Evolutionary conservation across 1,284 basidiomycete species (phyloP), one percentile per base, ranked within the genome.

Genomic region (Moesziomyces sp.): DNA sequence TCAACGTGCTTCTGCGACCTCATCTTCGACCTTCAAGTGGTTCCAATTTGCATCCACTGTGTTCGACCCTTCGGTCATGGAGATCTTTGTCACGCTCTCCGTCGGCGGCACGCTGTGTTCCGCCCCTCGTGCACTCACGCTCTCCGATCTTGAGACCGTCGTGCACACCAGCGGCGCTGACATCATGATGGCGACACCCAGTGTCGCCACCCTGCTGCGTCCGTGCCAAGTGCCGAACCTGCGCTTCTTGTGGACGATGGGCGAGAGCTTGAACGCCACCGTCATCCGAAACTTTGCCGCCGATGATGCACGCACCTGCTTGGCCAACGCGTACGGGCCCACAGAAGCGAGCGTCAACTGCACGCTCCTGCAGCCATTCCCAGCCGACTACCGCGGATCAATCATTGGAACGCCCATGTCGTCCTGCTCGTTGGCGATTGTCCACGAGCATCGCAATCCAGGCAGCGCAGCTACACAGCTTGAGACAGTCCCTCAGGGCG

Each of bases 131-230:
- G 24, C n/a, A 19, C 46, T 67, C 9, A 61, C 64, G n/a, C 54
- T 67, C 6, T 51, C 47, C 1, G 64, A 67, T 47, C 21, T 67
- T 30, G 52, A 60, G 18, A 40, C n/a, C 13, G 58, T 53, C 28
- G 64, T 67, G 48, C 44, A 26, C 6, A 23, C n/a, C 11, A 56
- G 51, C 24, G 46, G 30, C 4, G 64, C 64, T n/a, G 52, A 52
- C 19, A 67, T 67, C 53, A 67, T 67, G 64, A 67, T 67, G 64
- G 58, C 58, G n/a, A 67, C 64, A 19, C 64, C 64, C 21, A 67
- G 58, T 28, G 46, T 67, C 13, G 64, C 64, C 24, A 57, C 52
- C 6, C 50, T 67, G 18, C 54, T 67, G 10, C 26, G 35, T 16
- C 64, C 52, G 16, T 19, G 45, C 3, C 43, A 46, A 18, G 42